These are phyloP conservation scores for Musa schizocarpa DNA, from an alignment of 176 grass and related monocot species.

Conservation along the genomic window DNA sequence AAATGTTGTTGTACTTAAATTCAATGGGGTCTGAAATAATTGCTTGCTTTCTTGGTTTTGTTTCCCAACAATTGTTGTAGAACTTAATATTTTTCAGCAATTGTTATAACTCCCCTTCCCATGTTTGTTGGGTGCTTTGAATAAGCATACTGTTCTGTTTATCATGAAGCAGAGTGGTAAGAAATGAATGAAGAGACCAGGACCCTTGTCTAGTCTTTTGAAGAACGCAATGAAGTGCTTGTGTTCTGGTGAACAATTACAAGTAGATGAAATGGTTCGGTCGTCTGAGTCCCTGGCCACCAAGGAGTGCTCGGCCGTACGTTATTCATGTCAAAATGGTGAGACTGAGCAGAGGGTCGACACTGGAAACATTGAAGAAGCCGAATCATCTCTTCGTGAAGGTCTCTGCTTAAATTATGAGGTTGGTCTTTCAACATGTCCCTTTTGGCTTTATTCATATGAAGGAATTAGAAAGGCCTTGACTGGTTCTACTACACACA, in stretches of 20 bases:
- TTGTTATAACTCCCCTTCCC: background rate
- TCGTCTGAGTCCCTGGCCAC: slow-evolving; percentile 39
- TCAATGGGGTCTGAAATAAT: background rate
- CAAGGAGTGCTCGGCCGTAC: slow-evolving; percentile 39
- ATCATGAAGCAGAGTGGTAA: slow-evolving; percentile 9
- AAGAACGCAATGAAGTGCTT: slow-evolving; percentile 67
- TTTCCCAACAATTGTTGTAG: background rate
- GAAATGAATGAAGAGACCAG: slow-evolving; percentile 17
- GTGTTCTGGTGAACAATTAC: slow-evolving; percentile 87
- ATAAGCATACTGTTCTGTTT: background rate
- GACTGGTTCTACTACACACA: background rate
- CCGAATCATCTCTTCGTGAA: slow-evolving; percentile 78
- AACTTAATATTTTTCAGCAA: background rate
- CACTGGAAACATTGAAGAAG: slow-evolving; percentile 70
- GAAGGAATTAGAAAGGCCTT: background rate
- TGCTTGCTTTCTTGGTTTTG: background rate
- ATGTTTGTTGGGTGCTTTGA: background rate
- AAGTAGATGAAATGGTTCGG: slow-evolving; percentile 39
- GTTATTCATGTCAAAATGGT: slow-evolving; percentile 38
- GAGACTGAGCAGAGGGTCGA: slow-evolving; percentile 36
- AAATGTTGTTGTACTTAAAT: too few relatives aligned
- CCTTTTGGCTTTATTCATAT: slow-evolving; percentile 1
- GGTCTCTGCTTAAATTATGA: slow-evolving; percentile 68
- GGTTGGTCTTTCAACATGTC: slow-evolving; percentile 31
- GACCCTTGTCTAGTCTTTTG: slow-evolving; percentile 10